These are phyloP conservation scores for Boletus subcaerulescens DNA, from an alignment of 768 basidiomycete genomes.

Conservation along the genomic window DNA sequence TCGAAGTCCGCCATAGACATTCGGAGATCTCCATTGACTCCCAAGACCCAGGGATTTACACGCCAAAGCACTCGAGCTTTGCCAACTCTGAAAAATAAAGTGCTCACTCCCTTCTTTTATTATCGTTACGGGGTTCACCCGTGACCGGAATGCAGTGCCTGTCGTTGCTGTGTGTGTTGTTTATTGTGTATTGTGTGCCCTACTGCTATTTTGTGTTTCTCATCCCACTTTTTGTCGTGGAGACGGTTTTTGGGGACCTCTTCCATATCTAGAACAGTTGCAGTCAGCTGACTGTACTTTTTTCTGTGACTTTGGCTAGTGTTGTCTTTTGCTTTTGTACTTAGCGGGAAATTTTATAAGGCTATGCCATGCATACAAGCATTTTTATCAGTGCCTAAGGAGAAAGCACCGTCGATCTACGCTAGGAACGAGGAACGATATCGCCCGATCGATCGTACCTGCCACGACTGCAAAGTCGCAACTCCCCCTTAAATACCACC, in stretches of 20 bases:
- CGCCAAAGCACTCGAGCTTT: constrained; percentile 27
- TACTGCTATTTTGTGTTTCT: constrained; percentile 1
- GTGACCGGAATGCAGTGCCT: constrained; percentile 15
- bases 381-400: neutral
- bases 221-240: neutral
- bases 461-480: too few species aligned
- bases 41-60: constrained; percentile 23
- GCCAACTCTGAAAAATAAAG: constrained; percentile 27
- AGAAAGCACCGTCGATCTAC: too few species aligned
- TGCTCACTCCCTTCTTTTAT: neutral
- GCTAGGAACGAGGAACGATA: too few species aligned
- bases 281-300: neutral
- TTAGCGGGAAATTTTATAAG: neutral
- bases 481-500: too few species aligned
- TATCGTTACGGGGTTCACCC: constrained; percentile 8
- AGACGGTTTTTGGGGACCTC: neutral
- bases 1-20: constrained; percentile 31
- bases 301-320: neutral
- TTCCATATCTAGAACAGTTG: constrained; percentile 7
- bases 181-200: constrained; percentile 15
- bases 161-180: constrained; percentile 27
- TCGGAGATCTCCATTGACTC: constrained; percentile 35
- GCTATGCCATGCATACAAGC: neutral
- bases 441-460: too few species aligned
- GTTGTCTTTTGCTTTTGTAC: neutral